Base-by-base conservation (phyloP, 1,139 yeast species). In the Hansenula anomala region DNA sequence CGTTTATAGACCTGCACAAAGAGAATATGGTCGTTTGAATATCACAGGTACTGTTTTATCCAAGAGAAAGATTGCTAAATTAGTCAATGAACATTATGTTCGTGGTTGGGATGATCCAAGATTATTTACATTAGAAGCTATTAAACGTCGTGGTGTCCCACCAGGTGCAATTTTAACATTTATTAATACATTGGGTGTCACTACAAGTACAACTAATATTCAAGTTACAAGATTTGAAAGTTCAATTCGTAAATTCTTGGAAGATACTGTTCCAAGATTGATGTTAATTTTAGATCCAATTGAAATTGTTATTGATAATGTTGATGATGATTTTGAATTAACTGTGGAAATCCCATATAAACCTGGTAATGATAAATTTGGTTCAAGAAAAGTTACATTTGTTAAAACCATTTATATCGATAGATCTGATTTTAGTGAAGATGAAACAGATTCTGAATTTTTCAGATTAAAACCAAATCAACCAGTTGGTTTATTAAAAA, bases 31-130 rank as follows among this genome's bases (percentile, higher is more conserved):
- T 51, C 80, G 98, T 61, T 76, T 94, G 59, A 94, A 90, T 63
- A 78, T 94, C 51, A 87, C 96, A 4, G 98, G 98, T 40, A 87
- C 97, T 8, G 80, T 94, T 44, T 71, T 94, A 75, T 86, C 96
- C 43, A 94, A 94, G 73, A 78, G 99, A 60, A 94, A 92, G 66
- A 90, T 94, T 60, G 94, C 95, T 46, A 86, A 88, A 63, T 74
- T 94, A 50, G 98, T 94, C 22, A 83, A 77, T 42, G 92, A 81
- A 23, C 69, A 75, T 6, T 68, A 74, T 53, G 99, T 94, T 26
- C 79, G 96, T 61, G 97, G 88, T 33, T 94, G 99, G 98, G 95
- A 94, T 64, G 99, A 94, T 65, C 99, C 99, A 52, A 78, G 99
- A 58, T 73, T 94, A 57, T 92, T 80, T 63, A 94, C 99, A 9